These are phyloP conservation scores for Neurospora tetraspora DNA, from an alignment of 495 filamentous ascomycete species.

Conservation along the genomic window DNA sequence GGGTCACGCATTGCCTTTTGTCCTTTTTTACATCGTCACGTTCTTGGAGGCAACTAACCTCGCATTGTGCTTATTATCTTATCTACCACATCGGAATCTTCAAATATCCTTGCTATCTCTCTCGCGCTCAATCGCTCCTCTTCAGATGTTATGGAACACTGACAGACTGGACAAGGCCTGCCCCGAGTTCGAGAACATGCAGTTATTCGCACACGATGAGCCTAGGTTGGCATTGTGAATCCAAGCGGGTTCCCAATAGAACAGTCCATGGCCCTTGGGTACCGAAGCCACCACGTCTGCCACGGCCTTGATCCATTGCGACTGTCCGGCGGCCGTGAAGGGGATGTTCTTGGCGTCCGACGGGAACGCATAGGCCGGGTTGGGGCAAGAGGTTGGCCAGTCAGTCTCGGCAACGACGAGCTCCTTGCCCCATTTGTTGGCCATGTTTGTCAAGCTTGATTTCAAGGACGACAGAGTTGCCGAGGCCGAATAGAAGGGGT, in stretches of 20 bases:
- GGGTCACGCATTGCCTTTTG: not conserved
- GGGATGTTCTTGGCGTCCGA: constrained; percentile 46
- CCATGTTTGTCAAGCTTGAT: constrained; percentile 47
- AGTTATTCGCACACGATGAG: constrained; percentile 36
- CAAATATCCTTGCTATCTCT: too few relatives aligned
- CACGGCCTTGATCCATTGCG: constrained; percentile 44
- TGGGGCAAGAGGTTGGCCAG: constrained; percentile 54
- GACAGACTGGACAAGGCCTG: constrained; percentile 23
- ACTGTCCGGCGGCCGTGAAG: constrained; percentile 51
- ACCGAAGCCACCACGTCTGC: constrained; percentile 43
- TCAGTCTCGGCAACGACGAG: constrained; percentile 57
- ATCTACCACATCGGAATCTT: too few relatives aligned
- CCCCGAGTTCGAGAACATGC: constrained; percentile 31
- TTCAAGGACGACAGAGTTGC: constrained; percentile 48
- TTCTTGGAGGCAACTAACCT: not conserved
- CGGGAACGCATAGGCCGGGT: constrained; percentile 46
- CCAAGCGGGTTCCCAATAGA: constrained; percentile 69
- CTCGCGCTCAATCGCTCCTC: not conserved
- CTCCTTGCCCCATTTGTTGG: constrained; percentile 47
- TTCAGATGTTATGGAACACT: constrained; percentile 19
- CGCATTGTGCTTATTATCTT: not conserved
- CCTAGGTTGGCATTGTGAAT: constrained; percentile 52
- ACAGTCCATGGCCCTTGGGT: constrained; percentile 44
- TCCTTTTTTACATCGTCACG: not conserved
- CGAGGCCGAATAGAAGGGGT: constrained; percentile 51